These are phyloP conservation scores for Botrytis byssoidea DNA, from an alignment of 2,329 filamentous ascomycete species.

Conservation along the genomic window DNA sequence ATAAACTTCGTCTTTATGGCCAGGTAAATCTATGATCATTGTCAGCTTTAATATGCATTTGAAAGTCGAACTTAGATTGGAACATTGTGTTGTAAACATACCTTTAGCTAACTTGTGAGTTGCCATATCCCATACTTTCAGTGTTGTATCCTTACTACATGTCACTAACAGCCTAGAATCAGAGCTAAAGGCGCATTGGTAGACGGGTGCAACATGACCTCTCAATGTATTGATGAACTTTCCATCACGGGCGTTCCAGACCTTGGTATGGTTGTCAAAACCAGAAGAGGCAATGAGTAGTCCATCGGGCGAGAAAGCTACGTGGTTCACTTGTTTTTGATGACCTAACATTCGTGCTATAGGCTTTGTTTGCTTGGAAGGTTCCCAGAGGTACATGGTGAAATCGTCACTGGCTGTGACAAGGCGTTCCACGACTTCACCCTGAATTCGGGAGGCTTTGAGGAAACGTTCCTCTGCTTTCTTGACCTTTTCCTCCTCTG, in stretches of 20 bases:
- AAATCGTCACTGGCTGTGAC: conserved; percentile 94
- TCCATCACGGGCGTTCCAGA: conserved; percentile 76
- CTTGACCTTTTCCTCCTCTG: conserved; percentile 66
- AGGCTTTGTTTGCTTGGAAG: conserved; percentile 73
- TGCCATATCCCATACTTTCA: conserved; percentile 92
- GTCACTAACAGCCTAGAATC: conserved; percentile 89
- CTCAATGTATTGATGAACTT: conserved; percentile 85
- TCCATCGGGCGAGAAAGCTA: conserved; percentile 90
- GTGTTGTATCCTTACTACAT: conserved; percentile 80
- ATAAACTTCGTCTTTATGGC: conserved; percentile 90
- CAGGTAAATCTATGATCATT: conserved; percentile 67
- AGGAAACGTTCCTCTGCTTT: conserved; percentile 83
- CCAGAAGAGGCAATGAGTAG: conserved; percentile 80
- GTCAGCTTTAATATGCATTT: conserved; percentile 18
- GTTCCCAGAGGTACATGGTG: conserved; percentile 95
- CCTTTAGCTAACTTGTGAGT: conserved; percentile 71
- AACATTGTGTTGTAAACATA: conserved; percentile 26
- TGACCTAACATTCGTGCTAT: conserved; percentile 88
- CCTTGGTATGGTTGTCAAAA: conserved; percentile 93
- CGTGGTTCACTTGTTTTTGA: conserved; percentile 95
- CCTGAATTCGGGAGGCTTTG: conserved; percentile 74
- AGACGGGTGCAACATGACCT: conserved; percentile 88
- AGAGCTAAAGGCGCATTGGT: conserved; percentile 88
- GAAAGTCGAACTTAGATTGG: neutral
- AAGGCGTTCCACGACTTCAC: conserved; percentile 76